Base-by-base conservation (phyloP, 2,329 filamentous ascomycete genomes). In the Aspergillus phoenicis region DNA sequence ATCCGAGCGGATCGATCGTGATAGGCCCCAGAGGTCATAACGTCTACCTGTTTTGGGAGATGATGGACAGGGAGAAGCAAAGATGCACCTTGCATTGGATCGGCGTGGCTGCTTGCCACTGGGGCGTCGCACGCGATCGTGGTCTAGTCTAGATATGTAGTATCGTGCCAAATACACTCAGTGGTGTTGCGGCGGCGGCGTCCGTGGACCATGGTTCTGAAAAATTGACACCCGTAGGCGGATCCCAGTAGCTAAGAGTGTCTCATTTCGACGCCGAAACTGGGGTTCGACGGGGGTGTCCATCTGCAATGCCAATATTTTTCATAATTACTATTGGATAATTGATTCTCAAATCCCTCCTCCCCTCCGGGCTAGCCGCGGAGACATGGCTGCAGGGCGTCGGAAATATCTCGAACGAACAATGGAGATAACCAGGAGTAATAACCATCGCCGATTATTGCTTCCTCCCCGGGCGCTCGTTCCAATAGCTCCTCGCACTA, bases 1-100 rank as follows among this genome's bases (percentile, higher is more conserved):
- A 26, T 22, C 26, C 36, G 17, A 53, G 48, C 38, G 20, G 33
- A 45, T 52, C 48, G 48, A 58, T 58, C 24, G 36, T 58, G 57
- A 36, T 53, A 58, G 53, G 53, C 33, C 24, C 39, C 41, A 22
- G 39, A 33, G 30, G 28, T 17, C 53, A 56, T 55, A 43, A 45
- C 39, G 53, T 36, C 43, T 56, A 45, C 39, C 43, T 20, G 15
- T 56, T 56, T 47, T 30, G 10, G 53, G 26, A 56, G 8, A 56
- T 43, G 53, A 56, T 56, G n/a, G n/a, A 22, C 53, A 45, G 26
- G 28, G 24, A 47, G n/a, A 47, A 36, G 53, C 24, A 45, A 28
- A 13, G 24, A 45, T 45, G 24, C 26, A 47, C 26, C 53, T 51
- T 51, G n/a, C 45, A 30, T 26, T 33, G 6, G 47, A 51, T 15